Evolutionary conservation across 2,329 filamentous ascomycete species (phyloP).

Genomic region (Camillea tinctor): DNA sequence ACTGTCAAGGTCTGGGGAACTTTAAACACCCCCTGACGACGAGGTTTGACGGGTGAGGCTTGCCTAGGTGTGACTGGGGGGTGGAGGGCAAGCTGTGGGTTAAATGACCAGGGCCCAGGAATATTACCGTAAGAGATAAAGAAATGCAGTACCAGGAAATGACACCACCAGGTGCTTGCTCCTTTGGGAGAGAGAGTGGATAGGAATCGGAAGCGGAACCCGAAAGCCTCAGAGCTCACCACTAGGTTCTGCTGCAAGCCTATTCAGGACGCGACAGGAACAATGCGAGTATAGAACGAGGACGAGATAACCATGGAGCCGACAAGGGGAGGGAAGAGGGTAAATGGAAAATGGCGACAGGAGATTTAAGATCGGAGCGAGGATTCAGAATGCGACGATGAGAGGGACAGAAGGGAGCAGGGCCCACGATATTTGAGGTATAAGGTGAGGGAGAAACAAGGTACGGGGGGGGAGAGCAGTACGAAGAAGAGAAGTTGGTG

Average conservation of each 20-base stretch:
- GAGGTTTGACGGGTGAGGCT: constrained; percentile 39
- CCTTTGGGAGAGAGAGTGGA: constrained; percentile 30
- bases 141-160: constrained; percentile 34
- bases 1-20: constrained; percentile 45
- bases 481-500: too few relatives aligned
- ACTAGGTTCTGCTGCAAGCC: constrained; percentile 34
- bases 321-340: constrained; percentile 30
- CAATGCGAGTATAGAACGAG: constrained; percentile 17
- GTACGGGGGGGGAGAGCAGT: too few relatives aligned
- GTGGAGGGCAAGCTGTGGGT: constrained; percentile 29
- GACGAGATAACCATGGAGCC: constrained; percentile 20
- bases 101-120: constrained; percentile 33
- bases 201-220: constrained; percentile 38
- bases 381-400: constrained; percentile 29
- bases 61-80: constrained; percentile 30
- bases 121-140: constrained; percentile 28
- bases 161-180: constrained; percentile 30
- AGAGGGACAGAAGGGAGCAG: too few relatives aligned
- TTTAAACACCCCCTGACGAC: constrained; percentile 42
- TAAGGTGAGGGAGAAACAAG: constrained; percentile 30
- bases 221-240: constrained; percentile 38
- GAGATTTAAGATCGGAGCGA: constrained; percentile 33
- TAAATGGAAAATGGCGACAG: constrained; percentile 24
- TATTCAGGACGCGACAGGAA: constrained; percentile 27
- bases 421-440: constrained; percentile 34